Conservation (phyloP, 345 rosid species). For the Mallotus nudiflorus region DNA sequence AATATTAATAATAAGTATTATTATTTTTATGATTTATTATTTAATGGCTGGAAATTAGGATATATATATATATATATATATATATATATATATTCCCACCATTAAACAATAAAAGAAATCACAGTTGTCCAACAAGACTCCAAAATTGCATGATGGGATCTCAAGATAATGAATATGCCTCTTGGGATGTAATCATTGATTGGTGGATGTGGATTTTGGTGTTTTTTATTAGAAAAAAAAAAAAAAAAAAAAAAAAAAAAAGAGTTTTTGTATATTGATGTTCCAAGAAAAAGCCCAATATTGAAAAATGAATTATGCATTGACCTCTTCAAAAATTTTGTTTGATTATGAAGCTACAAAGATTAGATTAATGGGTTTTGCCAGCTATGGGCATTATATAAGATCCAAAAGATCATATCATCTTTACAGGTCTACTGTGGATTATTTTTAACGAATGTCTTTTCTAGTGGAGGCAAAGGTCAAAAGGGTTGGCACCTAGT, state of each 20-base stretch:
- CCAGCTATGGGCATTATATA: conserved; percentile 35
- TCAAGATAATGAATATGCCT: neutral
- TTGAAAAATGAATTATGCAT: conserved; percentile 28
- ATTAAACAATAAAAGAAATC: no score
- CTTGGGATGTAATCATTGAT: neutral
- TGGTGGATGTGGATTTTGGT: conserved; percentile 9
- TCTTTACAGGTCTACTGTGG: neutral
- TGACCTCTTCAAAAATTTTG: conserved; percentile 37
- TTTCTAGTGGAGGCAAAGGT: conserved; percentile 28
- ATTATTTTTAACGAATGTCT: conserved; percentile 34
- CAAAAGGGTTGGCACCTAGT: conserved; percentile 11
- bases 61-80: no score
- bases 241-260: no score
- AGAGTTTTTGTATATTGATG: neutral
- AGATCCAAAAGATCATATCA: neutral
- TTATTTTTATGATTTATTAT: no score
- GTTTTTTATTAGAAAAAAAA: conserved; percentile 1
- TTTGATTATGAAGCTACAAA: conserved; percentile 14
- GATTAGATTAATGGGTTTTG: conserved; percentile 30
- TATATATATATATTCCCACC: no score
- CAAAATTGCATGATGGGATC: conserved; percentile 13
- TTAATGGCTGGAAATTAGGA: no score
- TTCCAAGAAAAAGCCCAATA: conserved; percentile 11
- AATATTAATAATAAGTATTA: no score
- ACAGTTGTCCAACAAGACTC: conserved; percentile 20